Percentiles rank a stretch among this genome's conserved stretches.
Evolutionary conservation across 2,329 filamentous ascomycete species (phyloP).

Genomic region (Aspergillus terreus): DNA sequence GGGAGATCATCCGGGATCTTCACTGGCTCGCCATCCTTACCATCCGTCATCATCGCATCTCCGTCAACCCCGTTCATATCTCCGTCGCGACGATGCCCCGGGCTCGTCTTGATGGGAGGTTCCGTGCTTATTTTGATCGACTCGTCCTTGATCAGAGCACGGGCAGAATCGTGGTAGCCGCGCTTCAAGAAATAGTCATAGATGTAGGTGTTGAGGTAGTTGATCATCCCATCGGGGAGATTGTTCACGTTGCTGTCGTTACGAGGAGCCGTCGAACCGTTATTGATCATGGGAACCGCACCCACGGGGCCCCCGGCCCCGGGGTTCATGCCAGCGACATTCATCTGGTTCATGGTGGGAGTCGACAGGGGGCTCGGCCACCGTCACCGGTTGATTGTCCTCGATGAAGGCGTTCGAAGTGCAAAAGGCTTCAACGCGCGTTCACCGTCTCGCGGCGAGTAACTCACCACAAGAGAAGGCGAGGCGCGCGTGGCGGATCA

Average conservation of each 20-base stretch:
- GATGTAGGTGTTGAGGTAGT: slow-evolving; percentile 60
- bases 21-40: slow-evolving; percentile 69
- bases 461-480: slow-evolving; percentile 20
- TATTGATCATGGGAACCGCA: slow-evolving; percentile 55
- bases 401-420: slow-evolving; percentile 24
- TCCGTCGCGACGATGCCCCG: slow-evolving; percentile 63
- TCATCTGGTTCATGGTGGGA: slow-evolving; percentile 53
- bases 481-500: slow-evolving; percentile 24
- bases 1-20: slow-evolving; percentile 81
- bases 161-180: slow-evolving; percentile 78
- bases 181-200: slow-evolving; percentile 79
- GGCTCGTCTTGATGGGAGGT: slow-evolving; percentile 61
- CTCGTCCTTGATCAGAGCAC: slow-evolving; percentile 65
- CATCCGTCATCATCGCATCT: slow-evolving; percentile 77
- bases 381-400: slow-evolving; percentile 29
- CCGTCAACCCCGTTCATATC: slow-evolving; percentile 71
- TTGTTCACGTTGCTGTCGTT: slow-evolving; percentile 38
- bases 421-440: slow-evolving; percentile 24
- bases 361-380: slow-evolving; percentile 29
- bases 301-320: slow-evolving; percentile 55
- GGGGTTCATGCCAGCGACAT: slow-evolving; percentile 55
- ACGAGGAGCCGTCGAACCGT: slow-evolving; percentile 44
- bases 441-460: slow-evolving; percentile 27
- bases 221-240: slow-evolving; percentile 34
- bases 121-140: slow-evolving; percentile 55